A percentile compares a stretch with the other conserved stretches of the same genome.
These are phyloP conservation scores for Dothideomycetes sp. DNA, from an alignment of 2,329 filamentous ascomycete species.

Conservation along the genomic window DNA sequence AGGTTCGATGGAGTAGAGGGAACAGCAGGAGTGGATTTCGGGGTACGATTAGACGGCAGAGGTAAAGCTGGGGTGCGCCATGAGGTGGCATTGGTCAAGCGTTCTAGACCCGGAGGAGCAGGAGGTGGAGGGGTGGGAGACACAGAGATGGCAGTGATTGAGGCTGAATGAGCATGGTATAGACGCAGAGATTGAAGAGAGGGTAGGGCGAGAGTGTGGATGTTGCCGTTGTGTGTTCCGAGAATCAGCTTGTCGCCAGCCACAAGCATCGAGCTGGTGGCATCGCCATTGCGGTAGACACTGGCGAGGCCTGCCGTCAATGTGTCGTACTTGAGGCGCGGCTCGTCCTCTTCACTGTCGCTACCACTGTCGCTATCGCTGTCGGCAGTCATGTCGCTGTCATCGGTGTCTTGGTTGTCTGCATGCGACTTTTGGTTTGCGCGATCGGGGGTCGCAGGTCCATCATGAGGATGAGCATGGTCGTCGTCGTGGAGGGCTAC, in stretches of 20 bases:
- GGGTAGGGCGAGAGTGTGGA: slow-evolving; percentile 80
- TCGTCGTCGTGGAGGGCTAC: slow-evolving; percentile 20
- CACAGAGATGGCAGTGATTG: slow-evolving; percentile 79
- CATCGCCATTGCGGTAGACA: slow-evolving; percentile 90
- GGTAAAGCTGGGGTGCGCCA: slow-evolving; percentile 4
- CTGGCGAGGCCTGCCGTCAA: slow-evolving; percentile 70
- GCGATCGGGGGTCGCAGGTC: slow-evolving; percentile 34
- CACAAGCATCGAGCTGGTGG: slow-evolving; percentile 81
- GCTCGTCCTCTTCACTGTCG: slow-evolving; percentile 67
- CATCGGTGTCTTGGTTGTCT: not conserved
- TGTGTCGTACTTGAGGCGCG: slow-evolving; percentile 83
- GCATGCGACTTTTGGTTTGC: slow-evolving; percentile 40
- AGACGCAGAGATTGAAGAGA: slow-evolving; percentile 71
- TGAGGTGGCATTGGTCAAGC: slow-evolving; percentile 9
- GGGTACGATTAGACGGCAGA: not conserved
- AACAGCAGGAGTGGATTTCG: slow-evolving; percentile 47
- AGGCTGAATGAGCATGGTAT: slow-evolving; percentile 89
- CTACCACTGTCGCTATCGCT: slow-evolving; percentile 42
- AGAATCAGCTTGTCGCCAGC: slow-evolving; percentile 96
- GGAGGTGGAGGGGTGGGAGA: slow-evolving; percentile 68
- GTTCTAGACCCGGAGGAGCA: not conserved
- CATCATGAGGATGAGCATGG: slow-evolving; percentile 34
- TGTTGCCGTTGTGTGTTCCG: slow-evolving; percentile 93
- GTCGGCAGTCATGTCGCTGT: not conserved
- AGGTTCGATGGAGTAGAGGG: slow-evolving; percentile 75